Evolutionary conservation across 1,284 basidiomycete species (phyloP), one percentile per base, ranked within the genome.

Genomic region (Ceratobasidium sp.): DNA sequence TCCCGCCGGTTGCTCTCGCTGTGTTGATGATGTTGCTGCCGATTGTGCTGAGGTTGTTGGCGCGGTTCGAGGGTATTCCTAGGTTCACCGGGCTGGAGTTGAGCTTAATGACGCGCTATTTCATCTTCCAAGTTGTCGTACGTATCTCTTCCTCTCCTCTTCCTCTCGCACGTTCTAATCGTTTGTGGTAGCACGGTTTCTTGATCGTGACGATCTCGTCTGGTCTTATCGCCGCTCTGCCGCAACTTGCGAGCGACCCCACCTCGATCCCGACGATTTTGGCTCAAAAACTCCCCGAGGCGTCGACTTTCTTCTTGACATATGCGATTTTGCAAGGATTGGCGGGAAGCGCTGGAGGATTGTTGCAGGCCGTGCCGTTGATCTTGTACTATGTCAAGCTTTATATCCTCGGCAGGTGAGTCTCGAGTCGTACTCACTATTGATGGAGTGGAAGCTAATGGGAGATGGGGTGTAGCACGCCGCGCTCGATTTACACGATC

Each of bases 261-360:
- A 84, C 87, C 0, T 88, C 74, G 78, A 88, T 79, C 79, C 88
- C 83, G 44, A 87, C 78, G 0, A 83, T 84, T 2, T 84, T 93
- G 27, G 89, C 90, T 0, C 81, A 82, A 15, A 86, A 91, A 74
- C 86, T 95, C 50, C 92, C 93, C 2, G 85, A 85, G 17, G 92
- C 91, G 0, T 91, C 91, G 15, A 90, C 89, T 17, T 95, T 94
- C 86, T 95, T 94, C 86, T 84, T 95, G 76, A 93, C 91, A 11
- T 92, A 91, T 62, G 67, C 57, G n/a, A 72, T 53, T 63, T 27
- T 66, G 22, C 73, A 62, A 50, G 53, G 53, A 64, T 47, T 50
- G 27, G 87, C 87, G n/a, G 87, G 86, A 0, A 82, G 83, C 56
- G 87, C 89, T 2, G 81, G 81, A 27, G 80, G 81, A 41, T 84